These are phyloP conservation scores for Wallacemonas sp. DNA, from an alignment of 208 protist genomes.

Conservation along the genomic window DNA sequence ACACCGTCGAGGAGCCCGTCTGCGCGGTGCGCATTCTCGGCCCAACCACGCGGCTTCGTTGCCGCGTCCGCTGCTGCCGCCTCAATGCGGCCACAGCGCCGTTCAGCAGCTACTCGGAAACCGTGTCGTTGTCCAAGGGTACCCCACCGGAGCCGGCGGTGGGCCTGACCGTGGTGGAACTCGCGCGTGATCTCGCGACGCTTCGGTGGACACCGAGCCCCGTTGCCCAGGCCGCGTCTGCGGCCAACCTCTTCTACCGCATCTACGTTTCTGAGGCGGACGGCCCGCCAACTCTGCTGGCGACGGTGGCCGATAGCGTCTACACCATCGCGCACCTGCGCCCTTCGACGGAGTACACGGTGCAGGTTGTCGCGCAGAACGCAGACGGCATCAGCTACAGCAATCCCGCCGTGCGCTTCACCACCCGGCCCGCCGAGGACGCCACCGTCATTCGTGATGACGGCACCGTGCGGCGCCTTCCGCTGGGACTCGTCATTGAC, in stretches of 20 bases:
- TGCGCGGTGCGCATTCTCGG: slow-evolving; percentile 65
- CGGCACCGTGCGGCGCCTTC: slow-evolving; percentile 9
- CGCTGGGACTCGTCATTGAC: slow-evolving; percentile 14
- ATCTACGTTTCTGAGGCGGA: slow-evolving; percentile 58
- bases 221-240: background rate
- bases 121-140: slow-evolving; percentile 62
- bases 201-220: slow-evolving; percentile 60
- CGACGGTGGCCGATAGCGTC: slow-evolving; percentile 22
- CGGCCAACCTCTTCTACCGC: slow-evolving; percentile 34
- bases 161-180: slow-evolving; percentile 46
- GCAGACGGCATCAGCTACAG: slow-evolving; percentile 75
- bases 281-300: slow-evolving; percentile 26
- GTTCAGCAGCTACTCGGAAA: slow-evolving; percentile 78
- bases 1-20: slow-evolving; percentile 62
- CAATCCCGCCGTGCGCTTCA: slow-evolving; percentile 79
- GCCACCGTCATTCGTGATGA: slow-evolving; percentile 35
- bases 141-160: slow-evolving; percentile 80
- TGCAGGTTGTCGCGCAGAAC: slow-evolving; percentile 84
- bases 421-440: slow-evolving; percentile 66
- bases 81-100: background rate
- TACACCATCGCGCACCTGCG: slow-evolving; percentile 53
- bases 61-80: slow-evolving; percentile 70
- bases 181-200: slow-evolving; percentile 55
- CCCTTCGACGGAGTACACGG: slow-evolving; percentile 74
- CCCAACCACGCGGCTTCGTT: slow-evolving; percentile 65